These are phyloP conservation scores for Tetraselmis striata DNA, from an alignment of 139 green algal genomes.

Conservation along the genomic window DNA sequence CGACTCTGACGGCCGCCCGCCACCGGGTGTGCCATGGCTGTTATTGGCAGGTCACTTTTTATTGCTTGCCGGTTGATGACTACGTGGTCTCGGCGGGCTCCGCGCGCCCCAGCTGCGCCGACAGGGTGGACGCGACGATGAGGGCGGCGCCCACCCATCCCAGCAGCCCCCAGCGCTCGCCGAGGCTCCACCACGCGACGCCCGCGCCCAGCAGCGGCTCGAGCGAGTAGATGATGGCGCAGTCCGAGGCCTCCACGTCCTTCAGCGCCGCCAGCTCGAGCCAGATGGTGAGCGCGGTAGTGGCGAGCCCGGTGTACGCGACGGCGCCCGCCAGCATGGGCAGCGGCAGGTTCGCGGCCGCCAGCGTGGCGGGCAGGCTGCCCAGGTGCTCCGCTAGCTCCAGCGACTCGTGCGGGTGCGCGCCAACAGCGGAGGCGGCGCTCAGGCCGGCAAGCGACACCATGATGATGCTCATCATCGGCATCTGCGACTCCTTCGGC, in stretches of 20 bases:
- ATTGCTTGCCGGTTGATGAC: no score
- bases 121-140: slow-evolving; percentile 48
- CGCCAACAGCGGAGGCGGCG: slow-evolving; percentile 1
- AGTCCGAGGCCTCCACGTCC: slow-evolving; percentile 48
- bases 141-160: slow-evolving; percentile 52
- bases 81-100: background rate
- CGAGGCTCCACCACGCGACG: slow-evolving; percentile 48
- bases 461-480: slow-evolving; percentile 42
- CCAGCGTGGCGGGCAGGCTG: background rate
- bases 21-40: no score
- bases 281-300: background rate
- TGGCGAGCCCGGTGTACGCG: slow-evolving; percentile 10
- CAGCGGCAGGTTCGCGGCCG: background rate
- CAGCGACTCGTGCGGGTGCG: slow-evolving; percentile 15
- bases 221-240: slow-evolving; percentile 61
- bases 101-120: slow-evolving; percentile 35
- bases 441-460: slow-evolving; percentile 25
- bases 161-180: slow-evolving; percentile 52
- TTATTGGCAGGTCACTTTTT: no score
- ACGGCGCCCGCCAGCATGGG: background rate
- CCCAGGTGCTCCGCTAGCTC: background rate
- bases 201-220: slow-evolving; percentile 55
- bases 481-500: slow-evolving; percentile 19
- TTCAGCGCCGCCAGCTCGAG: slow-evolving; percentile 46
- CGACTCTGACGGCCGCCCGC: no score